Evolutionary conservation across 2,329 filamentous ascomycete genomes (phyloP).

Genomic region (Claviceps arundinis): DNA sequence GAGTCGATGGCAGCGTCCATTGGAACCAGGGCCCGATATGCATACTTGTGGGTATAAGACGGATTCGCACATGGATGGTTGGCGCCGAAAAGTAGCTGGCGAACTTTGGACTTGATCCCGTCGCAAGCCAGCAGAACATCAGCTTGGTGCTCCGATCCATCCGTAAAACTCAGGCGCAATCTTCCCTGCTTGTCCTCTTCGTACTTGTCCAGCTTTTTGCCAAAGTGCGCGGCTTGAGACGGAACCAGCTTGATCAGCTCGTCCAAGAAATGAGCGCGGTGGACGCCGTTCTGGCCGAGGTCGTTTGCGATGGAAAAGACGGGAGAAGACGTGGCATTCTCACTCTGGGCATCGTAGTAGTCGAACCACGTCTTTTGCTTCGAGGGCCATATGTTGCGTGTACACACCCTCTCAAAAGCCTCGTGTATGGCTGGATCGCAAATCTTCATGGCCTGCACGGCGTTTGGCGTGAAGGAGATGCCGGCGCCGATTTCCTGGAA

Average conservation of each 20-base stretch:
- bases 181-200: slow-evolving; percentile 12
- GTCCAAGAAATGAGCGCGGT: slow-evolving; percentile 26
- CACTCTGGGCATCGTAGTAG: slow-evolving; percentile 8
- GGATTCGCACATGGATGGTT: slow-evolving; percentile 23
- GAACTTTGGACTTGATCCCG: slow-evolving; percentile 45
- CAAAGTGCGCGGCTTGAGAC: slow-evolving; percentile 16
- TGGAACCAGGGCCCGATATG: slow-evolving; percentile 32
- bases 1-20: slow-evolving; percentile 40
- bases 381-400: slow-evolving; percentile 3
- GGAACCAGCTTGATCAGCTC: slow-evolving; percentile 26
- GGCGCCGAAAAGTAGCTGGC: slow-evolving; percentile 34
- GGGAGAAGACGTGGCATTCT: neutral
- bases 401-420: slow-evolving; percentile 11
- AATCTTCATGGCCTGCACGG: slow-evolving; percentile 29
- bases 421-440: slow-evolving; percentile 24
- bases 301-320: slow-evolving; percentile 1
- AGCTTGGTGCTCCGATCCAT: slow-evolving; percentile 15
- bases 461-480: slow-evolving; percentile 38
- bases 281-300: slow-evolving; percentile 18
- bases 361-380: slow-evolving; percentile 5
- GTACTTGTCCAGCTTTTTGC: slow-evolving; percentile 22
- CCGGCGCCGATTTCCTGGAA: slow-evolving; percentile 37
- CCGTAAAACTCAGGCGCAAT: slow-evolving; percentile 22
- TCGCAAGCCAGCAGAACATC: slow-evolving; percentile 45
- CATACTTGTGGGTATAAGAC: slow-evolving; percentile 41